Conservation (phyloP, 257 asterid genomes). For the Agastache rugosa region DNA sequence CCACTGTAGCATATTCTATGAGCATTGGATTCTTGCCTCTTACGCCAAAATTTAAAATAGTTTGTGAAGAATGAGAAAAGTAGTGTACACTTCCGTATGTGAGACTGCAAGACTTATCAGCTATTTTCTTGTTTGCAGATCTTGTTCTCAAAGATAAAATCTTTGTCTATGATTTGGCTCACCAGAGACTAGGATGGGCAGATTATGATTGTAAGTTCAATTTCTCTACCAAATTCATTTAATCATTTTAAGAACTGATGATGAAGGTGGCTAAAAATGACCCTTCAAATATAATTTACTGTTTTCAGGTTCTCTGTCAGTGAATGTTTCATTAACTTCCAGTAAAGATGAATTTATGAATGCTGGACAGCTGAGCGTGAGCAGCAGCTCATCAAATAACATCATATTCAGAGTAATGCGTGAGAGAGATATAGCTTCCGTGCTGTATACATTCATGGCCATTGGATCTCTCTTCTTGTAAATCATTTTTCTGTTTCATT, state of each 20-base stretch:
- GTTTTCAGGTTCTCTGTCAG: conserved; percentile 76
- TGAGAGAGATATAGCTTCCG: conserved; percentile 27
- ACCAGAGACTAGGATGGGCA: conserved; percentile 84
- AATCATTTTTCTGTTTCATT: conserved; percentile 18
- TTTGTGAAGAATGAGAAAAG: neutral
- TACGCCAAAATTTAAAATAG: neutral
- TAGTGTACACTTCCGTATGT: neutral
- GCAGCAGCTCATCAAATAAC: conserved; percentile 54
- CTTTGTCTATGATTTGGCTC: conserved; percentile 85
- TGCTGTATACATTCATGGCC: conserved; percentile 36
- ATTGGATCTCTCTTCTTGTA: conserved; percentile 51
- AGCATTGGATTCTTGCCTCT: conserved; percentile 1
- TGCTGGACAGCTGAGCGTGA: conserved; percentile 70
- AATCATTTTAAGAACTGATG: neutral
- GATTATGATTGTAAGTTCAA: conserved; percentile 77
- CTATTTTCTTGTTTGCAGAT: conserved; percentile 54
- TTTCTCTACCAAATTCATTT: neutral
- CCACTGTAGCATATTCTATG: neutral
- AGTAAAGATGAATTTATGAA: conserved; percentile 76
- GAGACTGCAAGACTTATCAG: conserved; percentile 13
- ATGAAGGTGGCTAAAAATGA: neutral
- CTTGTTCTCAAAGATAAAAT: conserved; percentile 84
- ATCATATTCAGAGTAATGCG: conserved; percentile 23
- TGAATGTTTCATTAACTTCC: conserved; percentile 79
- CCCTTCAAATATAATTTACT: neutral